Base-by-base conservation (phyloP, 306 rosid species). In the Prosopis cineraria region DNA sequence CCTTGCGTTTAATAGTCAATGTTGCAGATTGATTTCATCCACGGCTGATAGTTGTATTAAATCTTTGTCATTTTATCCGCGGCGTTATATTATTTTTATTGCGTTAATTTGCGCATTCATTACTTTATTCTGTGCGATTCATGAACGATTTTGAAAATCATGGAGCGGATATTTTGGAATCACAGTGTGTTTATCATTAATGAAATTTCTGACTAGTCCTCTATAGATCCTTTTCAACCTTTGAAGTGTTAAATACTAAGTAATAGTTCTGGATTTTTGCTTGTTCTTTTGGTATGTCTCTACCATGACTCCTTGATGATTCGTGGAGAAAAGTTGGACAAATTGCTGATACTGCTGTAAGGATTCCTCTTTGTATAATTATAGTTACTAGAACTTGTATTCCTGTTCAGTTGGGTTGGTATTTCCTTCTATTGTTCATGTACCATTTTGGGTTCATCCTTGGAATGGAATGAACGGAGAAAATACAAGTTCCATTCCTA, bases 1-100 rank as follows among this genome's bases (percentile, higher is more conserved):
- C 10, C 19, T 25, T 77, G 69, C 25, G 69, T 81, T 74, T 14
- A 8, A 24, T 76, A 78, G 16, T 75, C 52, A 34, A 64, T 58
- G 43, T 59, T 68, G 70, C 66, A 76, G 72, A 43, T 45, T 71
- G 63, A 59, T 65, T 52, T 50, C 56, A 37, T 69, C 78, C 34
- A 75, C 70, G 12, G 73, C 58, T 30, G 56, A 73, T 70, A 30
- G 63, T 75, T 70, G 74, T 37, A 4, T 75, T 72, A 47, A 81
- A 48, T n/a, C 64, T 36, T 65, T 6, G 55, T 75, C 36, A 6
- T 14, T 27, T 68, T 82, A 63, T 73, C 27, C 10, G 1, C 64
- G 36, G 20, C 74, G 72, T 50, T 75, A 50, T 59, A 14, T 24
- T 40, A 9, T 12, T 52, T 66, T 58, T 65, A 2, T n/a, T 62